Conservation (phyloP, 2,329 filamentous ascomycete genomes). For the Xylariales sp. region DNA sequence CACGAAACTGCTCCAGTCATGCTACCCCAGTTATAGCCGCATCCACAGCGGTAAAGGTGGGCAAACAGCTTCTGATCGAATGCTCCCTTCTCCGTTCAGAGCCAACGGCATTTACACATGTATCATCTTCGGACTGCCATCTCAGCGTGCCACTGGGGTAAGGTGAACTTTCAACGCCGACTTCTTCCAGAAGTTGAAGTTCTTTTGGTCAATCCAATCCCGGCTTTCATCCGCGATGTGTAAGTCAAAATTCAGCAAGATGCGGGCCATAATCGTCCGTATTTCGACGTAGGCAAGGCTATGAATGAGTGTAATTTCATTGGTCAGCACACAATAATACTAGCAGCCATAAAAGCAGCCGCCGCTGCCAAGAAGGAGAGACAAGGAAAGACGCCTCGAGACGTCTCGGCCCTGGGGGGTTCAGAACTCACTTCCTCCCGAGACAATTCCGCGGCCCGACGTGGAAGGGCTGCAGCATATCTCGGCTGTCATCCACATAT, state of each 20-base stretch:
- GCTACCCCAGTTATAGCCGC: no score
- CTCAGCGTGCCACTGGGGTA: background rate
- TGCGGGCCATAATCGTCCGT: background rate
- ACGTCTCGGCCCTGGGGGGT: no score
- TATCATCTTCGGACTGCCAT: background rate
- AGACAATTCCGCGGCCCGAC: conserved; percentile 8
- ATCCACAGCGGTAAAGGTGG: no score
- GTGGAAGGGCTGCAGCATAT: conserved; percentile 7
- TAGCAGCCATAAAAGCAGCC: background rate
- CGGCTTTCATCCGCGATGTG: background rate
- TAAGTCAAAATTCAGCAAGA: conserved; percentile 3
- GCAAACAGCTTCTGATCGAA: no score
- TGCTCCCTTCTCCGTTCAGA: no score
- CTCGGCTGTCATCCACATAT: conserved; percentile 5
- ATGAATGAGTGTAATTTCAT: no score
- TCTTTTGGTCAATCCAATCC: background rate
- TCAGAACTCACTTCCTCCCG: conserved; percentile 10
- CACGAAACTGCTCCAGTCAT: no score
- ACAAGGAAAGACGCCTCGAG: background rate
- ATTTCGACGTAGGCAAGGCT: conserved; percentile 4
- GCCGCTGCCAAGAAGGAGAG: background rate
- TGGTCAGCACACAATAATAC: no score
- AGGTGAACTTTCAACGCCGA: background rate
- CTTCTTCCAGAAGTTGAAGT: conserved; percentile 2
- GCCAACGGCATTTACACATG: background rate